phyloP scores from a whole-genome alignment of 805 yeast species.

The Myxozyma neotropica region DNA sequence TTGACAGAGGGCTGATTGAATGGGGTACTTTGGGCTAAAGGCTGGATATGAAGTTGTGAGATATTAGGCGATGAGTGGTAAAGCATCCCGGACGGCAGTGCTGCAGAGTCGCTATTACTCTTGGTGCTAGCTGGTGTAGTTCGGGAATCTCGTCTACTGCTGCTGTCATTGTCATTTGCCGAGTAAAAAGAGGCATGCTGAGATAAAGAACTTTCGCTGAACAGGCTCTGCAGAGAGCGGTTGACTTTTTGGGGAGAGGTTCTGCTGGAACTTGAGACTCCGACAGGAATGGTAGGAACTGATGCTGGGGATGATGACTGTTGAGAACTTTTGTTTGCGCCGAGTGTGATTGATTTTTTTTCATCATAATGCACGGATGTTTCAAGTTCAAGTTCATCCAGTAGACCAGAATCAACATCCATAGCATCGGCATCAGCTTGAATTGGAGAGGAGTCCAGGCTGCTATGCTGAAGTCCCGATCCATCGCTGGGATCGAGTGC shows the following conservation, averaged over 20 bases:
- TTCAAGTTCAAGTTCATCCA: slow-evolving; percentile 3
- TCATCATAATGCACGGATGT: slow-evolving; percentile 7
- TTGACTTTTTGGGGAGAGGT: background rate
- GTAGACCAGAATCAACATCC: background rate
- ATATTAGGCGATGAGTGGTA: background rate
- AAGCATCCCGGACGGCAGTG: background rate
- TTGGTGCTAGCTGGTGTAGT: slow-evolving; percentile 1
- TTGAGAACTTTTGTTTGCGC: background rate
- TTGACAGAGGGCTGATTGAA: background rate
- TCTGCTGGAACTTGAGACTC: background rate
- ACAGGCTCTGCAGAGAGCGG: slow-evolving; percentile 2
- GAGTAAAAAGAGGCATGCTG: slow-evolving; percentile 21
- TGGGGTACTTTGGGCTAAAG: slow-evolving; percentile 25
- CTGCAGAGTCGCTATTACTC: background rate
- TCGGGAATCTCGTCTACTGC: background rate
- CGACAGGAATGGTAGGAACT: background rate
- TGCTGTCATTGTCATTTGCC: slow-evolving; percentile 6
- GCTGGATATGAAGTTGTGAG: slow-evolving; percentile 11
- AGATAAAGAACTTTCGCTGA: slow-evolving; percentile 12
- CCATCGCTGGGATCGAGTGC: slow-evolving; percentile 12
- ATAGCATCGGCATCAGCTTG: background rate
- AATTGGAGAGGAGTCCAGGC: slow-evolving; percentile 3
- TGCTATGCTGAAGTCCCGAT: background rate
- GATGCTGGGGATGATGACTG: background rate
- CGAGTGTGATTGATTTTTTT: background rate